Evolutionary conservation across 1,284 basidiomycete species (phyloP).

Genomic region (Flammula alnicola): DNA sequence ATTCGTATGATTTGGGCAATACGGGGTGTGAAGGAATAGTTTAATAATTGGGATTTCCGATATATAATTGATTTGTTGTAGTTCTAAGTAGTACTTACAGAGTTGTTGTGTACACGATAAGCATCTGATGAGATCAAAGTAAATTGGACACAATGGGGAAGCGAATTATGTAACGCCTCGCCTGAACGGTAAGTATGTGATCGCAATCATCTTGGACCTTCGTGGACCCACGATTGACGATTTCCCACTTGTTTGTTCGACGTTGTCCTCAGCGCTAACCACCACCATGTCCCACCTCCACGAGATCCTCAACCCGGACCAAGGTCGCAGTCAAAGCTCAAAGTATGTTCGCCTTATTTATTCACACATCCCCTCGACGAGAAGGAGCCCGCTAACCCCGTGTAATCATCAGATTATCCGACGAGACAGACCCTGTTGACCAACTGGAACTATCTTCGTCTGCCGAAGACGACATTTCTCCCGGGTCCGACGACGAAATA

Average conservation of each 20-base stretch:
- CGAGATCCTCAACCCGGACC: slow-evolving; percentile 59
- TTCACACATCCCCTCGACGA: slow-evolving; percentile 7
- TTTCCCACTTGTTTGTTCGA: slow-evolving; percentile 28
- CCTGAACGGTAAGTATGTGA: slow-evolving; percentile 26
- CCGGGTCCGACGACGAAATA: slow-evolving; percentile 26
- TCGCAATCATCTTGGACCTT: slow-evolving; percentile 32
- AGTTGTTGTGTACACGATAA: slow-evolving; percentile 17
- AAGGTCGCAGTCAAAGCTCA: slow-evolving; percentile 36
- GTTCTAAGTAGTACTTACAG: slow-evolving; percentile 17
- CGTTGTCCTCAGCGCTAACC: slow-evolving; percentile 29
- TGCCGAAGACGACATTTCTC: slow-evolving; percentile 26
- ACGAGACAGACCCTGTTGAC: slow-evolving; percentile 22
- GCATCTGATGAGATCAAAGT: slow-evolving; percentile 18
- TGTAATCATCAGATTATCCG: slow-evolving; percentile 20
- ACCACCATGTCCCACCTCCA: slow-evolving; percentile 55
- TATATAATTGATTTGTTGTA: slow-evolving; percentile 16
- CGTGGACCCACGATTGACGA: slow-evolving; percentile 35
- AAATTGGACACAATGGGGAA: slow-evolving; percentile 23
- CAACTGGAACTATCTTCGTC: slow-evolving; percentile 21
- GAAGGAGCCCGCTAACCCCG: slow-evolving; percentile 6
- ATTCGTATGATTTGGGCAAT: slow-evolving; percentile 35
- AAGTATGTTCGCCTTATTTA: slow-evolving; percentile 39
- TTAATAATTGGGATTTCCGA: slow-evolving; percentile 6
- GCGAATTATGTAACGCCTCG: slow-evolving; percentile 28
- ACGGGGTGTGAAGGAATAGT: slow-evolving; percentile 23